These are phyloP conservation scores for Trametes versicolor DNA, from an alignment of 1,284 basidiomycete genomes.

Conservation along the genomic window DNA sequence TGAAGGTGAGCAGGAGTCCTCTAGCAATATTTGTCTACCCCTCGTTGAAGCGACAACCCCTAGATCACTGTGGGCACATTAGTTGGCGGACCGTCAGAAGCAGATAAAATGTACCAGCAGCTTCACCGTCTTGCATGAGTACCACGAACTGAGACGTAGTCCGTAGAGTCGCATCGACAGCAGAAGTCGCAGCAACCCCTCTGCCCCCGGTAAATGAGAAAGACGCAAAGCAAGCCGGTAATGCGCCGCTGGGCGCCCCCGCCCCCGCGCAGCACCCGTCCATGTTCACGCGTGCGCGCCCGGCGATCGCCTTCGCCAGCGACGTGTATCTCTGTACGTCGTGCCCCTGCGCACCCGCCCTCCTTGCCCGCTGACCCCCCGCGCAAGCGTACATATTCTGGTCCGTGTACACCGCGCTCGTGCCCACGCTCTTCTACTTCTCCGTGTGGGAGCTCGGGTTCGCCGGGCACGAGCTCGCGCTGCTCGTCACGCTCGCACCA, in stretches of 20 bases:
- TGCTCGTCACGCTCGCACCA: conserved; percentile 77
- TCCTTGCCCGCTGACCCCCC: neutral
- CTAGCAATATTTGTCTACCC: neutral
- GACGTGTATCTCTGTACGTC: conserved; percentile 46
- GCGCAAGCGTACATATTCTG: conserved; percentile 86
- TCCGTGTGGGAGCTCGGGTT: conserved; percentile 90
- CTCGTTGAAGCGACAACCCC: neutral
- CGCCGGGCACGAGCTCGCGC: conserved; percentile 79
- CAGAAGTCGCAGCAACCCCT: neutral
- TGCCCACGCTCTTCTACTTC: conserved; percentile 91
- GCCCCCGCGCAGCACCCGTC: neutral
- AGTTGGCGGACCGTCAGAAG: conserved; percentile 26
- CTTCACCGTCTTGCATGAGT: conserved; percentile 51
- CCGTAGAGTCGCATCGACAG: conserved; percentile 11
- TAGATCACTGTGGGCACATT: conserved; percentile 48
- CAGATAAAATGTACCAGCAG: conserved; percentile 52
- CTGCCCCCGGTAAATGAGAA: conserved; percentile 6
- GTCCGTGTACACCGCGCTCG: conserved; percentile 87
- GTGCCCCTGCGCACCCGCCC: neutral
- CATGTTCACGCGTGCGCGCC: conserved; percentile 12
- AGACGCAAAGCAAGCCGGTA: neutral
- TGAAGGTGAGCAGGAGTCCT: conserved; percentile 54
- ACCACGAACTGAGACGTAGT: conserved; percentile 16
- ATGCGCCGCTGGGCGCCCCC: neutral
- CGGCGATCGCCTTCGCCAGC: conserved; percentile 38